Percentiles rank a stretch among this genome's conserved stretches.
These are phyloP conservation scores for Trichophyton benhamiae DNA, from an alignment of 2,329 filamentous ascomycete genomes.

Conservation along the genomic window DNA sequence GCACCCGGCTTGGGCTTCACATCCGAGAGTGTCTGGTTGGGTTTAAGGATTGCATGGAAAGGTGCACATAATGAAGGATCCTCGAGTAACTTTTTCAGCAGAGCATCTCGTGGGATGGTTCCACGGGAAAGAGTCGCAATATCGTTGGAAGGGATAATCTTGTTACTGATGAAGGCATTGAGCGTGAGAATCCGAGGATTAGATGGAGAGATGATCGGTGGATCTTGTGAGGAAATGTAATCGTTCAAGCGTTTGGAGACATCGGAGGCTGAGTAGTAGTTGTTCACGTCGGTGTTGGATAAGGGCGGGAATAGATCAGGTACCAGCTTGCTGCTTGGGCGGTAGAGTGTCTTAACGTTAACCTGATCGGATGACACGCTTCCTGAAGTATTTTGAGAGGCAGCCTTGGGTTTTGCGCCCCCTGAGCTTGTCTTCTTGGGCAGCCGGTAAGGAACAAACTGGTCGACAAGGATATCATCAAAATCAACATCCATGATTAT, in stretches of 20 bases:
- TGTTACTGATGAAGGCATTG: constrained; percentile 51
- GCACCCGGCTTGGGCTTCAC: constrained; percentile 51
- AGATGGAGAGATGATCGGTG: constrained; percentile 41
- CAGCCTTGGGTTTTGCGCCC: constrained; percentile 16
- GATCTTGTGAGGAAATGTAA: constrained; percentile 46
- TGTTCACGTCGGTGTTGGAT: constrained; percentile 38
- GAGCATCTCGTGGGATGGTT: constrained; percentile 46
- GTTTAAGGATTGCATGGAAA: constrained; percentile 44
- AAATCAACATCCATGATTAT: constrained; percentile 55
- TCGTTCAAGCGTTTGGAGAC: constrained; percentile 45
- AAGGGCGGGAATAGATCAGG: constrained; percentile 41
- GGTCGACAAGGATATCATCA: constrained; percentile 39
- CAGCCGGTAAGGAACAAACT: constrained; percentile 51
- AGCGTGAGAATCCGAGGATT: constrained; percentile 52
- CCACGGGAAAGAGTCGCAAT: constrained; percentile 46
- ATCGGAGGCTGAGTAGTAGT: constrained; percentile 48
- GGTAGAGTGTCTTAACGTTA: constrained; percentile 41
- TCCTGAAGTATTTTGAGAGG: constrained; percentile 30
- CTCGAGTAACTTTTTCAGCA: constrained; percentile 47
- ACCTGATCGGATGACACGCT: constrained; percentile 23
- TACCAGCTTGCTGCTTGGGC: constrained; percentile 45
- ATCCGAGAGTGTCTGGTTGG: constrained; percentile 27
- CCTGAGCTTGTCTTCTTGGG: constrained; percentile 37
- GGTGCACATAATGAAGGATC: constrained; percentile 38
- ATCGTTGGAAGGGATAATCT: constrained; percentile 47